Percentiles rank a stretch among this genome's conserved stretches.
Conservation (phyloP, 2,329 filamentous ascomycete genomes). For the Didymella sp. region DNA sequence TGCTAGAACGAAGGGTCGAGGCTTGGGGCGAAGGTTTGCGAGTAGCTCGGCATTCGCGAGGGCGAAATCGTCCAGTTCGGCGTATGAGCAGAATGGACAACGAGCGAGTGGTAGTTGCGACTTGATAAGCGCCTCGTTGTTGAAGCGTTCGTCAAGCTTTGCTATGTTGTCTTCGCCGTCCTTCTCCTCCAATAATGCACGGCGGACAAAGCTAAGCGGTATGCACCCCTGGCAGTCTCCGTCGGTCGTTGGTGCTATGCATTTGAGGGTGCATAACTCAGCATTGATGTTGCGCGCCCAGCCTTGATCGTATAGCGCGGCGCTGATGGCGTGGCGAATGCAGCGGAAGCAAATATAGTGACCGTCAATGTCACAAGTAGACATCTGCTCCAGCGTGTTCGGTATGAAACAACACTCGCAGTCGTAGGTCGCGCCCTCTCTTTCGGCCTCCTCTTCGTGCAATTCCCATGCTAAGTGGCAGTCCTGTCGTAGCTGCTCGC, state of each 20-base stretch:
- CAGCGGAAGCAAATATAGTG: conserved; percentile 84
- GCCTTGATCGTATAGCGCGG: conserved; percentile 91
- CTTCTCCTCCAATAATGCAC: conserved; percentile 73
- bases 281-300: conserved; percentile 83
- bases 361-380: conserved; percentile 70
- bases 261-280: conserved; percentile 76
- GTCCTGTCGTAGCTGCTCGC: conserved; percentile 52
- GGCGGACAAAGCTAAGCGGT: conserved; percentile 70
- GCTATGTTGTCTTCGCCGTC: conserved; percentile 74
- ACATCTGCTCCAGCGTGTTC: conserved; percentile 74
- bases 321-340: conserved; percentile 79
- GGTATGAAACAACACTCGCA: conserved; percentile 81
- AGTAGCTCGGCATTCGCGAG: conserved; percentile 37
- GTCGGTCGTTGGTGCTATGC: conserved; percentile 73
- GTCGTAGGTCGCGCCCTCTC: conserved; percentile 62
- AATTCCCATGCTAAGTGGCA: conserved; percentile 52
- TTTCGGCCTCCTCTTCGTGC: conserved; percentile 59
- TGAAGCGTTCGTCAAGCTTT: conserved; percentile 80
- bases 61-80: conserved; percentile 73
- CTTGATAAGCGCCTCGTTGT: conserved; percentile 75
- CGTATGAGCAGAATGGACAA: conserved; percentile 91
- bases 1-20: conserved; percentile 42
- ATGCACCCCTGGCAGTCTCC: conserved; percentile 74
- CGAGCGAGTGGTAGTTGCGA: conserved; percentile 77
- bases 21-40: conserved; percentile 32